phyloP scores from a whole-genome alignment of 495 filamentous ascomycete genomes.

The Sordaria brevicollis region DNA sequence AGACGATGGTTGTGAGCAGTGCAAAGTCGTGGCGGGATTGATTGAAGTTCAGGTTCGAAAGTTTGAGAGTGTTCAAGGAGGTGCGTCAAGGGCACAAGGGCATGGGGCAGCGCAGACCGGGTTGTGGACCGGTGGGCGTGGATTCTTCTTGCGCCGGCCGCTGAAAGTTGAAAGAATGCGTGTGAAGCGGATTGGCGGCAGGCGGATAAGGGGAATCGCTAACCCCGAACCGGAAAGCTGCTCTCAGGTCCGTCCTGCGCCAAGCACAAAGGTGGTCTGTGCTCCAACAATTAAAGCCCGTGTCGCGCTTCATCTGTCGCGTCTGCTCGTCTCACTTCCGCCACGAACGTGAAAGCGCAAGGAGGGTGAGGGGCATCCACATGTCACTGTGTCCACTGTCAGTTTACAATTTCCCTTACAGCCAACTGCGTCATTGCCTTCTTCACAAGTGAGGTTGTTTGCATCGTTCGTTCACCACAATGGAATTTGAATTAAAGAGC shows the following conservation, averaged over 20 bases:
- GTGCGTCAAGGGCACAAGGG: constrained; percentile 6
- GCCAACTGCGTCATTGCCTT: background rate
- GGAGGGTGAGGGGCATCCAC: background rate
- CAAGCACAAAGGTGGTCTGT: constrained; percentile 10
- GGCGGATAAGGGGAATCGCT: constrained; percentile 8
- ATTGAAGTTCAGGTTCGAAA: constrained; percentile 18
- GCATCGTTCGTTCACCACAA: background rate
- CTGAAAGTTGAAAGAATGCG: background rate
- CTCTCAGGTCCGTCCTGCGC: constrained; percentile 3
- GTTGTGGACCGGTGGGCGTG: background rate
- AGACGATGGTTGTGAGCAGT: constrained; percentile 1
- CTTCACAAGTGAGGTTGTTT: background rate
- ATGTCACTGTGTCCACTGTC: background rate
- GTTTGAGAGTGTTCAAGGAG: constrained; percentile 15
- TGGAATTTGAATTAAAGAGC: background rate
- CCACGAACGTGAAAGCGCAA: background rate
- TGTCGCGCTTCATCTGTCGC: constrained; percentile 1
- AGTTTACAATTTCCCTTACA: background rate
- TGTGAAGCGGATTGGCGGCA: background rate
- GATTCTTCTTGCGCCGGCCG: background rate
- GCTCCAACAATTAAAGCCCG: constrained; percentile 1
- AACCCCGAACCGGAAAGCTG: constrained; percentile 16
- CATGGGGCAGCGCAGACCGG: background rate
- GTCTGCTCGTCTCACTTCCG: background rate
- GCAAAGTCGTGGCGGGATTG: constrained; percentile 3